phyloP scores from a whole-genome alignment of 805 yeast genomes.

The Saturnispora silvae region DNA sequence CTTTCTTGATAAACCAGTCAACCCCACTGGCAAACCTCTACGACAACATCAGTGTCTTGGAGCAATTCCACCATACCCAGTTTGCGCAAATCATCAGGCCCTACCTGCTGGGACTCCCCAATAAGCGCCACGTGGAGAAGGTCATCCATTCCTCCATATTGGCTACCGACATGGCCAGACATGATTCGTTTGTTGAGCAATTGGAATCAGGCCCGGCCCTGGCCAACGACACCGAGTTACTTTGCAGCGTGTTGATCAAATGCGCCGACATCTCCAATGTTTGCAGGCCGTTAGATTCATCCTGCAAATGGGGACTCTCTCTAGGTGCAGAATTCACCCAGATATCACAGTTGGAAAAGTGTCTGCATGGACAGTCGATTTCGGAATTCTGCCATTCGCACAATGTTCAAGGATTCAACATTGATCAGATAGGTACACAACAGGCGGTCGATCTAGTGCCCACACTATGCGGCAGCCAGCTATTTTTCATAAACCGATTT shows the following conservation, averaged over 20 bases:
- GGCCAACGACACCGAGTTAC: conserved; percentile 26
- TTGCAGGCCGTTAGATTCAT: conserved; percentile 63
- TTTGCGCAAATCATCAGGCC: conserved; percentile 34
- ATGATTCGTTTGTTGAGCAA: conserved; percentile 55
- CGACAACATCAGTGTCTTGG: conserved; percentile 62
- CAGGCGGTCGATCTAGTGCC: conserved; percentile 39
- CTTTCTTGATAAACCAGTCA: conserved; percentile 44
- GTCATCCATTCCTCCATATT: conserved; percentile 30
- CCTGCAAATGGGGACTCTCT: conserved; percentile 81
- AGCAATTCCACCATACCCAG: conserved; percentile 67
- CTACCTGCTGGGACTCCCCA: conserved; percentile 8
- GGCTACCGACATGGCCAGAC: conserved; percentile 92
- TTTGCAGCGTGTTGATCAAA: conserved; percentile 67
- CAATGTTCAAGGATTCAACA: too few species aligned
- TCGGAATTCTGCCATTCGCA: too few species aligned
- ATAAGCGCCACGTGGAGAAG: neutral
- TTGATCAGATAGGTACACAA: conserved; percentile 25
- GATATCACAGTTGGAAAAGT: conserved; percentile 41
- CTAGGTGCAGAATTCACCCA: conserved; percentile 69
- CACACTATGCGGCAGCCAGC: conserved; percentile 55
- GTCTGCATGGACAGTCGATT: too few species aligned
- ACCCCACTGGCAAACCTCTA: conserved; percentile 58
- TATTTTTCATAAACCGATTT: conserved; percentile 73
- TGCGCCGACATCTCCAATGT: conserved; percentile 96
- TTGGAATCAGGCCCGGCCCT: conserved; percentile 8